A percentile compares a stretch with the other conserved stretches of the same genome.
phyloP scores from a whole-genome alignment of 23 red algal genomes.

The Pyropia yezoensis region DNA sequence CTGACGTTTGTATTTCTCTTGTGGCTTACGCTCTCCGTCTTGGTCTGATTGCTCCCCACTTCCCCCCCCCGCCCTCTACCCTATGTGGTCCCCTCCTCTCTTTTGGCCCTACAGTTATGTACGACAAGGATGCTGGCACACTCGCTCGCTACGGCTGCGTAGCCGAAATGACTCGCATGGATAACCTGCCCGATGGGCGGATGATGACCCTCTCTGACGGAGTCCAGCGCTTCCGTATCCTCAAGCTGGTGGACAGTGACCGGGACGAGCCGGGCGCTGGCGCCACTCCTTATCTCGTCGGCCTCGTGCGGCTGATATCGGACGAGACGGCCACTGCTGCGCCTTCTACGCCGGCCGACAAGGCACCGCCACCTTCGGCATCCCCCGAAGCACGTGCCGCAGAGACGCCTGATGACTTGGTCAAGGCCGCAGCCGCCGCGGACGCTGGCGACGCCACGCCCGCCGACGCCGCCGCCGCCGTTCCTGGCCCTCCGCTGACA shows the following conservation, averaged over 20 bases:
- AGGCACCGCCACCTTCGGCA: conserved; percentile 1
- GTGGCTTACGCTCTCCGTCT: no score
- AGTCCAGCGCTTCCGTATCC: conserved; percentile 57
- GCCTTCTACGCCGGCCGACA: neutral
- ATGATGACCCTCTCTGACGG: conserved; percentile 75
- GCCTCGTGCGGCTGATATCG: neutral
- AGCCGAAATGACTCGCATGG: conserved; percentile 68
- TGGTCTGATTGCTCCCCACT: no score
- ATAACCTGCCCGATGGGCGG: conserved; percentile 72
- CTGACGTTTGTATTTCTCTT: no score
- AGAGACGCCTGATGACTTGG: conserved; percentile 1
- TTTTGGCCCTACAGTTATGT: conserved; percentile 25
- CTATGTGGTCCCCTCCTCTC: no score
- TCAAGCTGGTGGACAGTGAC: conserved; percentile 52
- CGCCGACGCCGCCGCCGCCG: conserved; percentile 1
- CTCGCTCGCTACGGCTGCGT: conserved; percentile 56
- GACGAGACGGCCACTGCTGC: neutral
- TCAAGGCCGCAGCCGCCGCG: conserved; percentile 45
- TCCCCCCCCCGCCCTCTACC: no score
- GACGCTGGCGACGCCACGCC: conserved; percentile 11
- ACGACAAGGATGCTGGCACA: conserved; percentile 28
- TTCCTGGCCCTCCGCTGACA: neutral
- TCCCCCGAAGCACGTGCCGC: conserved; percentile 1
- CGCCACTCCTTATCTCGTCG: neutral
- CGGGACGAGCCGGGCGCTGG: conserved; percentile 17